Percentiles rank a stretch among this genome's conserved stretches.
These are phyloP conservation scores for Torulaspora gathmanii DNA, from an alignment of 805 yeast genomes.

Conservation along the genomic window DNA sequence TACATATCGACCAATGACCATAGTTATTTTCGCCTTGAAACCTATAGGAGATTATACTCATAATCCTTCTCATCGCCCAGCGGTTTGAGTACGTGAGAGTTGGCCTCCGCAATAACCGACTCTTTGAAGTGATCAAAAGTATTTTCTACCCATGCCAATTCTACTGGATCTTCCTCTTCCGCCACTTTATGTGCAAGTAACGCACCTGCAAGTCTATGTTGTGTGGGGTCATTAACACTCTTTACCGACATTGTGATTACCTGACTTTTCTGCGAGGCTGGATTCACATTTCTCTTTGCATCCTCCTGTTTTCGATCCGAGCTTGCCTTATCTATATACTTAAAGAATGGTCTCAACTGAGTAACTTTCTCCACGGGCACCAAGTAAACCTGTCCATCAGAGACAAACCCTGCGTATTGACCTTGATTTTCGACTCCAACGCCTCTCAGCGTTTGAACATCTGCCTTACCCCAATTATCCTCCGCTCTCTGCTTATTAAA, in stretches of 20 bases:
- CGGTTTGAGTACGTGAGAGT: constrained; percentile 24
- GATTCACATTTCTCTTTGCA: constrained; percentile 39
- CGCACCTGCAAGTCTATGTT: constrained; percentile 64
- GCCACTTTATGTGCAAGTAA: constrained; percentile 56
- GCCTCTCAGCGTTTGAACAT: constrained; percentile 64
- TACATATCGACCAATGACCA: neutral
- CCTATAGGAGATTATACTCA: constrained; percentile 23
- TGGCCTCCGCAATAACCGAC: constrained; percentile 21
- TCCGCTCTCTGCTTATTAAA: constrained; percentile 61
- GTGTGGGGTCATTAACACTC: constrained; percentile 51
- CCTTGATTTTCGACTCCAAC: constrained; percentile 55
- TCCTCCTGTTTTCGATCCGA: constrained; percentile 43
- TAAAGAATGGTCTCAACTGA: constrained; percentile 78
- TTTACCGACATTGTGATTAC: constrained; percentile 77
- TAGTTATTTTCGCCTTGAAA: neutral
- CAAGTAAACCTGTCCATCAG: constrained; percentile 52
- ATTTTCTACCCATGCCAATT: constrained; percentile 44
- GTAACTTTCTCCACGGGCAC: constrained; percentile 61
- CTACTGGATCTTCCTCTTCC: constrained; percentile 52
- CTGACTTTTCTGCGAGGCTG: constrained; percentile 43
- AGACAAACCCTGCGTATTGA: constrained; percentile 44
- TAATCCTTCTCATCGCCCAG: constrained; percentile 27
- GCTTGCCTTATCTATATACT: constrained; percentile 62
- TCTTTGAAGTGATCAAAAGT: constrained; percentile 33
- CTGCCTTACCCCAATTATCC: constrained; percentile 55